Evolutionary conservation across 2,329 filamentous ascomycete species (phyloP).

Genomic region (Microsporum canis): DNA sequence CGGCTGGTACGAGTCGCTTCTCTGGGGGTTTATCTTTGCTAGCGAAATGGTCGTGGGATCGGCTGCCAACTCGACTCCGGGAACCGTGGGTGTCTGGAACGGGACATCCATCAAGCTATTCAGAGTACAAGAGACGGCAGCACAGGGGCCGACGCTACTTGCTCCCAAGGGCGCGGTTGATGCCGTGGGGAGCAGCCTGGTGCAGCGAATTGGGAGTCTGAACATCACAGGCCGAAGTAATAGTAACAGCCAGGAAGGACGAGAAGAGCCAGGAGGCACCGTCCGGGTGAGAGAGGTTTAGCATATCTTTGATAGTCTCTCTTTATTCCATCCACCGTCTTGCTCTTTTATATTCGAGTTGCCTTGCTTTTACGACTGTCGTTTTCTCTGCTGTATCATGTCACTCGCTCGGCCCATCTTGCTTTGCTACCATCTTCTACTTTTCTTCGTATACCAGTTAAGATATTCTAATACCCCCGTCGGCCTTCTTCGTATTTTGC

Average conservation of each 20-base stretch:
- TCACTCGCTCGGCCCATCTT: neutral
- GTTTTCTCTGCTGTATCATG: neutral
- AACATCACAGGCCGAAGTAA: conserved; percentile 49
- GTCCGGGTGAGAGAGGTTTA: conserved; percentile 30
- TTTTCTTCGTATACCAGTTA: neutral
- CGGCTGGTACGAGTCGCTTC: conserved; percentile 88
- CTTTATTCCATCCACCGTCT: neutral
- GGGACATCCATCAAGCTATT: conserved; percentile 81
- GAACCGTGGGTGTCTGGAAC: conserved; percentile 88
- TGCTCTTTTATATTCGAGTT: neutral
- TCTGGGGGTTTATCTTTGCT: conserved; percentile 89
- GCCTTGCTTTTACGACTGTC: neutral
- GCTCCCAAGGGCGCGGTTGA: conserved; percentile 85
- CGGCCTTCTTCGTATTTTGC: neutral
- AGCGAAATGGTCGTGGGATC: conserved; percentile 63
- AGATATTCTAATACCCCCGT: neutral
- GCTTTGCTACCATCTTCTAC: neutral
- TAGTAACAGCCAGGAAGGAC: conserved; percentile 25
- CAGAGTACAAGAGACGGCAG: conserved; percentile 72
- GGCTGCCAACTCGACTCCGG: conserved; percentile 47
- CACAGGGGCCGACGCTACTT: conserved; percentile 67
- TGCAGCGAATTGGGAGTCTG: conserved; percentile 72
- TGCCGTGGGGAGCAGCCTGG: conserved; percentile 81
- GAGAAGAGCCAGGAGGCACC: conserved; percentile 19
- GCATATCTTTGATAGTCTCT: neutral